phyloP scores from a whole-genome alignment of 2,329 filamentous ascomycete species.

The Podosphaera aphanis region DNA sequence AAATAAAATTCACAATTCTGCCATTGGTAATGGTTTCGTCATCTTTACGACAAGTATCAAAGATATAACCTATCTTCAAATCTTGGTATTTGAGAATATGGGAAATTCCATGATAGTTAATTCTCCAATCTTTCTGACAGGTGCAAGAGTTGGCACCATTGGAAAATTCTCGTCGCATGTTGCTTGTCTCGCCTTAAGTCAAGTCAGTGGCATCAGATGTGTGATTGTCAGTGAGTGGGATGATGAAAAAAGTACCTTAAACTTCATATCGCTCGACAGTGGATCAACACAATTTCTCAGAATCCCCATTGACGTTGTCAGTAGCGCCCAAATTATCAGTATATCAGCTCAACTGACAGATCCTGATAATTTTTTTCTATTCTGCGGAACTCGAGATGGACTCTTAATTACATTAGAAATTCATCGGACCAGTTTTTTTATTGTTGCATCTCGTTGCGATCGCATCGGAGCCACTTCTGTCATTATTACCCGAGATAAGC shows the following conservation, averaged over 20 bases:
- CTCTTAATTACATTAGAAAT: constrained; percentile 10
- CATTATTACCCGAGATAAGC: constrained; percentile 9
- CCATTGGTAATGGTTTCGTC: constrained; percentile 8
- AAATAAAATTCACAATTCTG: constrained; percentile 8
- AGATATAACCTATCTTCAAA: constrained; percentile 6
- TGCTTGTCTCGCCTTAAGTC: constrained; percentile 6
- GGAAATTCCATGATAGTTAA: constrained; percentile 3
- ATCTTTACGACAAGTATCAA: constrained; percentile 9
- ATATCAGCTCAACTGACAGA: constrained; percentile 5
- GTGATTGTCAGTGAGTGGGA: constrained; percentile 8
- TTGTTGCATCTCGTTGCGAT: constrained; percentile 5
- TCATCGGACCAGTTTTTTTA: constrained; percentile 2
- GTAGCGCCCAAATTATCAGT: constrained; percentile 7
- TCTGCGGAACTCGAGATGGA: constrained; percentile 15
- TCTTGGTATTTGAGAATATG: constrained; percentile 4
- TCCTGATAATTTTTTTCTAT: constrained; percentile 5
- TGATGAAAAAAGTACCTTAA: constrained; percentile 5
- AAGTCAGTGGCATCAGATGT: constrained; percentile 3
- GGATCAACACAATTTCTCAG: constrained; percentile 2
- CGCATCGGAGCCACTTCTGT: constrained; percentile 12
- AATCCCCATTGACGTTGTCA: constrained; percentile 2
- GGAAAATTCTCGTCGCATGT: constrained; percentile 5
- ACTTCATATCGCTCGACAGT: constrained; percentile 6
- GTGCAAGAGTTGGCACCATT: constrained; percentile 5
- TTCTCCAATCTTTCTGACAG: neutral